Evolutionary conservation across 2,329 filamentous ascomycete genomes (phyloP), one percentile per base, ranked within the genome.

Genomic region (Scedosporium aurantiacum): DNA sequence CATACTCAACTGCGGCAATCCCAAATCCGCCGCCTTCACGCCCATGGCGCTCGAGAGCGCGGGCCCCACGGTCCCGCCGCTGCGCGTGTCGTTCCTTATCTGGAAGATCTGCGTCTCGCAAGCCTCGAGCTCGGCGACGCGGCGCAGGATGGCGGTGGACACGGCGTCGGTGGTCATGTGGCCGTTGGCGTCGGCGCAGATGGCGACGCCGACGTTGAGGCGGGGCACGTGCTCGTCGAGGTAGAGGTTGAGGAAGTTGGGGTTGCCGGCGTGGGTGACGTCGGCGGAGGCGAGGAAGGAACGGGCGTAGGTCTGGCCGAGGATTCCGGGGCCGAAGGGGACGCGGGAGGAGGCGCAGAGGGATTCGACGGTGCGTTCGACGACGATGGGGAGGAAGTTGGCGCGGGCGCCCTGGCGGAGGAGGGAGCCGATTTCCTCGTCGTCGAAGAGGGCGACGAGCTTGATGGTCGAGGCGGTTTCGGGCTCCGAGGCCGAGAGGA

Each of bases 121-220:
- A 58, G 79, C 90, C 64, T 80, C 82, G 63, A 89, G 85, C 66
- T 91, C 86, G 6, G 91, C 92, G 45, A 95, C 83, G 27, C 89
- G 83, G 66, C 87, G 84, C 41, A 97, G 77, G 63, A 97, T 83
- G 4, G 91, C 86, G 3, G 90, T 89, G 10, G 89, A 94, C 18
- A 96, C 85, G 61, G 87, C 85, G 70, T 97, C 92, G 2, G 93
- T 97, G 3, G 93, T 96, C 90, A 97, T 96, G 76, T 97, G 91
- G 4, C 91, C 94, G 70, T 97, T 97, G 59, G 86, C 85, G 74
- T 97, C 93, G 23, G 86, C 85, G 55, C 85, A 86, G 45, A 99
- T 81, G 16, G 86, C 84, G 37, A 97, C 82, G 41, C 94, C 94
- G 37, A 94, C 84, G 72, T 99, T 99, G 60, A 99, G 83, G 63